phyloP scores from a whole-genome alignment of 768 basidiomycete genomes.

The Trametes punicea region DNA sequence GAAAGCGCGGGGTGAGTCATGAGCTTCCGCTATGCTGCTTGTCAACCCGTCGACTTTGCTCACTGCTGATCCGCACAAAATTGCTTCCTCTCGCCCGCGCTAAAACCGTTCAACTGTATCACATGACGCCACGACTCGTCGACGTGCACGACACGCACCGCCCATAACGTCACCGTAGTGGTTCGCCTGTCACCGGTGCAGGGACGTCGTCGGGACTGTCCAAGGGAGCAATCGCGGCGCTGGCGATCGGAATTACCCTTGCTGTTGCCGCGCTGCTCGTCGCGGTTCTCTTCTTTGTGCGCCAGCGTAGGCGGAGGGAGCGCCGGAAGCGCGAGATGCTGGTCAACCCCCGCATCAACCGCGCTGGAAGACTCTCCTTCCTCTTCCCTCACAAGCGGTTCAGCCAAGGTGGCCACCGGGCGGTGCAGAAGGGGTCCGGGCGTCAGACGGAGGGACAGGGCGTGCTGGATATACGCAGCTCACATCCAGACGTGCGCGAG shows the following conservation, averaged over 20 bases:
- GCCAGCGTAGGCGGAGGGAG: conserved; percentile 35
- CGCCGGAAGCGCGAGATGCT: conserved; percentile 29
- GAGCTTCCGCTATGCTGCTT: neutral
- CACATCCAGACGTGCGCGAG: conserved; percentile 15
- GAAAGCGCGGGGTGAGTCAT: conserved; percentile 36
- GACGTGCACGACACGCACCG: neutral
- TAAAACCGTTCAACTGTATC: neutral
- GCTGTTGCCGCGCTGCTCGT: conserved; percentile 45
- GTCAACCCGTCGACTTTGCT: neutral
- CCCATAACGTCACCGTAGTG: conserved; percentile 18
- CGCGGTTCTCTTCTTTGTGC: conserved; percentile 29
- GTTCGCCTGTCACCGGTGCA: conserved; percentile 12
- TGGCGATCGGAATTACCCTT: conserved; percentile 55
- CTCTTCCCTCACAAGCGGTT: conserved; percentile 13
- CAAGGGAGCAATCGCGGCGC: conserved; percentile 63
- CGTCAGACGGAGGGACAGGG: neutral
- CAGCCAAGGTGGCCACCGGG: neutral
- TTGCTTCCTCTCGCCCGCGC: conserved; percentile 3
- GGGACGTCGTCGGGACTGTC: conserved; percentile 31
- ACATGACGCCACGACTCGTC: neutral
- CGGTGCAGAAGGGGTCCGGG: conserved; percentile 5
- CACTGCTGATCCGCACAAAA: conserved; percentile 3
- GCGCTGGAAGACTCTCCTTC: conserved; percentile 21
- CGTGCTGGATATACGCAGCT: conserved; percentile 15
- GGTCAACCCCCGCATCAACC: conserved; percentile 26